A percentile compares a stretch with the other conserved stretches of the same genome.
phyloP scores from a whole-genome alignment of 2,329 filamentous ascomycete species.

The Pyricularia grisea region DNA sequence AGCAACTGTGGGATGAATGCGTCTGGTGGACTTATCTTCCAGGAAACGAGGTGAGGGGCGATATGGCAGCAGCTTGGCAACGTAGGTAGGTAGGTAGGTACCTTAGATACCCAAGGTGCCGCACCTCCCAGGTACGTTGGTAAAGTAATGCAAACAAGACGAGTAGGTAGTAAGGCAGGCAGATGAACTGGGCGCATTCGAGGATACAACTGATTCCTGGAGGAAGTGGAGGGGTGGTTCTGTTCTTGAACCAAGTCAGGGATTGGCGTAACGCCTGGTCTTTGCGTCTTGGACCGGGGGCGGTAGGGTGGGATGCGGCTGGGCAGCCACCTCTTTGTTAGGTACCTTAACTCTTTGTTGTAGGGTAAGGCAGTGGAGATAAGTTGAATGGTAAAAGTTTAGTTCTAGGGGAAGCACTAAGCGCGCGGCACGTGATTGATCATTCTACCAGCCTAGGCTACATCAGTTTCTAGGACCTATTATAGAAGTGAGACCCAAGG shows the following conservation, averaged over 20 bases:
- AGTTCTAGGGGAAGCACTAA: background rate
- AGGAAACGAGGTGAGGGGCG: background rate
- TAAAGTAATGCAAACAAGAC: background rate
- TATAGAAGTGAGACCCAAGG: background rate
- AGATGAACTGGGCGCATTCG: background rate
- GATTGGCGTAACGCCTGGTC: background rate
- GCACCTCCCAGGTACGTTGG: background rate
- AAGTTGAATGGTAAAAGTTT: background rate
- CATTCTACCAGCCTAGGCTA: background rate
- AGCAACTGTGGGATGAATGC: background rate
- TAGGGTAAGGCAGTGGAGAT: background rate
- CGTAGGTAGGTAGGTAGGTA: background rate
- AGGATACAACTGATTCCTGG: background rate
- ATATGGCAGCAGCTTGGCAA: background rate
- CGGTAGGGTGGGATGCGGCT: background rate
- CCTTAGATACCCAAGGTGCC: background rate
- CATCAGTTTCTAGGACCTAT: background rate
- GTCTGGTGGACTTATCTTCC: background rate
- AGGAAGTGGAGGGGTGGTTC: background rate
- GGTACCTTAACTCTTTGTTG: too few relatives aligned
- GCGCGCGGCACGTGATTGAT: background rate
- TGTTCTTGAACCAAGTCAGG: background rate
- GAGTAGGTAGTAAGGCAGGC: background rate
- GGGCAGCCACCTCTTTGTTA: background rate
- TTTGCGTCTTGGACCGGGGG: background rate